Base-by-base conservation (phyloP, 768 basidiomycete genomes). In the Amanita brunnescens region DNA sequence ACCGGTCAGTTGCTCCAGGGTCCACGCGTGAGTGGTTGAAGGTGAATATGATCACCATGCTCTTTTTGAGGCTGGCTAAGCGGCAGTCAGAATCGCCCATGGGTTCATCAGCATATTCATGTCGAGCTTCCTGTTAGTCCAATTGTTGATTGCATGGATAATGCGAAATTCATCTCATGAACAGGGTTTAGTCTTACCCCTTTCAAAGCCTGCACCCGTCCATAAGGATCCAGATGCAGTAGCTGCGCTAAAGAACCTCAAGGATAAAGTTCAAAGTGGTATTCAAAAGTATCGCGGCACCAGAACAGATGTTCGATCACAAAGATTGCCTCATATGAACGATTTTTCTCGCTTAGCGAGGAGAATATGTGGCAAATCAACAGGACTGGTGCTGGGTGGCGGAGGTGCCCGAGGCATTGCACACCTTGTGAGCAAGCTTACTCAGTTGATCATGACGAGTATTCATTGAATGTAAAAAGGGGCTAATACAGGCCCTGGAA, bases 1-100 rank as follows among this genome's bases (percentile, higher is more conserved):
- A 96, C 62, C 83, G 93, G 34, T 84, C 83, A 18, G 90, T 98
- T 3, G 70, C 78, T 7, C 85, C 93, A 3, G 95, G 95, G 2
- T 93, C 89, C 7, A 99, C 96, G 33, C 79, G 95, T 37, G 87
- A 89, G 64, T 99, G 96, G 95, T 74, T 99, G 47, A 91, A 92
- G 77, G 92, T 90, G 51, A 30, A 67, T 60, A 12, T 49, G 33
- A 12, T 7, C 41, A n/a, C 26, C 14, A 24, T 33, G 24, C n/a
- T 30, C 8, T 35, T 10, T 13, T 38, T 46, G 8, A 41, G 49
- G 34, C 23, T 54, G 8, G 35, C 39, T 58, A 30, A 59, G 20
- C 16, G 18, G 39, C 54, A 23, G 10, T 12, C 60, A 97, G 91
- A 88, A 80, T 60, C 91, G 96, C 41, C 88, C 93, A 16, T 98